Conservation (phyloP, 1,284 basidiomycete species). For the Austroboletus niveus region DNA sequence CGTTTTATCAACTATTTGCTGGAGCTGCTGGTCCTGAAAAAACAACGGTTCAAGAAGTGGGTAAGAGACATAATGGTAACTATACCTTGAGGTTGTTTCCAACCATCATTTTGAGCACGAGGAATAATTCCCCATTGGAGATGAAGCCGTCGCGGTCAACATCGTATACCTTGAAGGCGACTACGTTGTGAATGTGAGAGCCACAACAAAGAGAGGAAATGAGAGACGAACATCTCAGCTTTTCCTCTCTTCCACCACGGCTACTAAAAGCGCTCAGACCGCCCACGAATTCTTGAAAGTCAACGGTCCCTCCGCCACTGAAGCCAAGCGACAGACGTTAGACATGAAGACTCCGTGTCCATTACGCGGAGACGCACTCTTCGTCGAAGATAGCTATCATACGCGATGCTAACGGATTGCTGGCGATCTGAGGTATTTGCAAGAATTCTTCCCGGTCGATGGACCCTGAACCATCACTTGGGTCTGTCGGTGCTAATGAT, state of each 20-base stretch:
- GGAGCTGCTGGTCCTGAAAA: conserved; percentile 89
- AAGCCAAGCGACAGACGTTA: neutral
- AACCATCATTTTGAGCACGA: conserved; percentile 99
- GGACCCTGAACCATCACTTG: conserved; percentile 90
- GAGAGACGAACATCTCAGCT: conserved; percentile 80
- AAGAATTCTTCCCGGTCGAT: conserved; percentile 99
- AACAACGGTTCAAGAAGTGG: neutral
- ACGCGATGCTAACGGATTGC: conserved; percentile 93
- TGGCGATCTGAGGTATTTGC: conserved; percentile 98
- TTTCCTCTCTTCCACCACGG: conserved; percentile 94
- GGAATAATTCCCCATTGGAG: conserved; percentile 98
- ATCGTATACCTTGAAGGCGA: conserved; percentile 99
- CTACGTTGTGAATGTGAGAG: conserved; percentile 39
- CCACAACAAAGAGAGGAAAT: conserved; percentile 12
- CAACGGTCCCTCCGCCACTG: conserved; percentile 96
- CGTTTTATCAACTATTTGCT: conserved; percentile 99
- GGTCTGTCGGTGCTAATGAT: conserved; percentile 2
- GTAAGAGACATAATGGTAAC: neutral
- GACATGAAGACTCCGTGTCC: neutral
- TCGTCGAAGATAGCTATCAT: conserved; percentile 99
- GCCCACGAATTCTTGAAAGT: conserved; percentile 99
- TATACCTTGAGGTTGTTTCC: conserved; percentile 93
- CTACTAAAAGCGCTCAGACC: conserved; percentile 97
- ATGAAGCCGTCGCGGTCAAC: conserved; percentile 97
- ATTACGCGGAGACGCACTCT: conserved; percentile 64